A percentile compares a stretch with the other conserved stretches of the same genome.
phyloP scores from a whole-genome alignment of 176 grass and related monocot species.

The Phyllostachys edulis region DNA sequence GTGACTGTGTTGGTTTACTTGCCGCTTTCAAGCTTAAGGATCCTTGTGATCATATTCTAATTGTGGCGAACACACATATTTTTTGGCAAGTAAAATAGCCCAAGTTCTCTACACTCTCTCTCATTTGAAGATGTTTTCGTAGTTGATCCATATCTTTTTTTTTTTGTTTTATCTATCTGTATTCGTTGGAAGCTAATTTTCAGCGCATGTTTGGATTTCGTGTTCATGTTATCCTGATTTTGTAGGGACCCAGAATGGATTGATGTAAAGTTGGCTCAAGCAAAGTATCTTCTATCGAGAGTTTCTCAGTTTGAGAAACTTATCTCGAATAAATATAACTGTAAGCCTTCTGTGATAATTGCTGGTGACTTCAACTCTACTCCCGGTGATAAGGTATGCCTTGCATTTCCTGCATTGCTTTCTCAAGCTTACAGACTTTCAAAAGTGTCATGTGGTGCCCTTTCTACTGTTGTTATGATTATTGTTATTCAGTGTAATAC shows the following conservation, averaged over 20 bases:
- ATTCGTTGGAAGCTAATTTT: conserved; percentile 1
- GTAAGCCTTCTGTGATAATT: conserved; percentile 72
- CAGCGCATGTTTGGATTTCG: conserved; percentile 10
- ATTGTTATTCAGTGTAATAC: background rate
- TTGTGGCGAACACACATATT: conserved; percentile 91
- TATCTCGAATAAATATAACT: conserved; percentile 66
- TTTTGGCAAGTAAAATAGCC: conserved; percentile 64
- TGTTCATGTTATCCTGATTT: conserved; percentile 20
- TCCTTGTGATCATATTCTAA: conserved; percentile 64
- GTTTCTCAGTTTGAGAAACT: conserved; percentile 71
- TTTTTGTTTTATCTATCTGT: conserved; percentile 8
- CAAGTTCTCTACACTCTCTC: background rate
- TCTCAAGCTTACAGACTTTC: background rate
- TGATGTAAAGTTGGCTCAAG: conserved; percentile 93
- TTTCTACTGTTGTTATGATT: conserved; percentile 3
- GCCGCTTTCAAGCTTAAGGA: conserved; percentile 86
- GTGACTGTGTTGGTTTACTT: conserved; percentile 86
- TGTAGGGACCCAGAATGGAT: conserved; percentile 87
- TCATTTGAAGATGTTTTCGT: conserved; percentile 16
- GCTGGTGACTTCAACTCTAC: conserved; percentile 95
- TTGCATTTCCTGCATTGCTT: conserved; percentile 8
- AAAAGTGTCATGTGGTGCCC: background rate
- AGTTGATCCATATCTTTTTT: conserved; percentile 10
- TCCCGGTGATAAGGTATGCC: conserved; percentile 73
- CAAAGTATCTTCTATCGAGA: conserved; percentile 82